Evolutionary conservation across 139 green algal genomes (phyloP).

Genomic region (Picochlorum sp.): DNA sequence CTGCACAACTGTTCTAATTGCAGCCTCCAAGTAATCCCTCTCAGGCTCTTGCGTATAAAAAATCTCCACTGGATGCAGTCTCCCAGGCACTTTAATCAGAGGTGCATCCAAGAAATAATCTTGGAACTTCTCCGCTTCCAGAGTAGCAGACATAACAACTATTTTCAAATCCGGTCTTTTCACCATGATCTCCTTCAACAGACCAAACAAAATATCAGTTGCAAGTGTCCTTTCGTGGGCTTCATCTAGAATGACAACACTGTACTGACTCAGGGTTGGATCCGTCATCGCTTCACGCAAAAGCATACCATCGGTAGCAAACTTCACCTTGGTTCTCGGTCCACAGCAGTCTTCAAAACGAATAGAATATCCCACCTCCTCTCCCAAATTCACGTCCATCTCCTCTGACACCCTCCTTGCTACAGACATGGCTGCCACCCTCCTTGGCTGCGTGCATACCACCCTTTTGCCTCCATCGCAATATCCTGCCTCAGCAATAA

Average conservation of each 20-base stretch:
- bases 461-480: conserved; percentile 57
- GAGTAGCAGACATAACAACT: conserved; percentile 98
- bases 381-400: conserved; percentile 65
- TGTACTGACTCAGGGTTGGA: conserved; percentile 68
- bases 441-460: conserved; percentile 78
- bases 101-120: conserved; percentile 91
- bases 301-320: conserved; percentile 95
- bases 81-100: conserved; percentile 95
- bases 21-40: conserved; percentile 95
- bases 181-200: conserved; percentile 82
- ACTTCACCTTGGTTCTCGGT: conserved; percentile 74
- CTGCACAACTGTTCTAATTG: conserved; percentile 95
- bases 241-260: conserved; percentile 79
- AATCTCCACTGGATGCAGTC: conserved; percentile 96
- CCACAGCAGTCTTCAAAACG: conserved; percentile 75
- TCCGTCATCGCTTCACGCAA: conserved; percentile 90
- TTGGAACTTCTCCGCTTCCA: conserved; percentile 99
- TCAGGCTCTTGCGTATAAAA: conserved; percentile 99
- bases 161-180: conserved; percentile 89
- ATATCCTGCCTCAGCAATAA: conserved; percentile 85
- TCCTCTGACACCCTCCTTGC: conserved; percentile 82
- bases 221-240: conserved; percentile 78
- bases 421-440: conserved; percentile 83
- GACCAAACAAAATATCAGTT: conserved; percentile 82
- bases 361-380: conserved; percentile 86